Conservation (phyloP, 148 eudicot species). For the Vaccinium myrtillus region DNA sequence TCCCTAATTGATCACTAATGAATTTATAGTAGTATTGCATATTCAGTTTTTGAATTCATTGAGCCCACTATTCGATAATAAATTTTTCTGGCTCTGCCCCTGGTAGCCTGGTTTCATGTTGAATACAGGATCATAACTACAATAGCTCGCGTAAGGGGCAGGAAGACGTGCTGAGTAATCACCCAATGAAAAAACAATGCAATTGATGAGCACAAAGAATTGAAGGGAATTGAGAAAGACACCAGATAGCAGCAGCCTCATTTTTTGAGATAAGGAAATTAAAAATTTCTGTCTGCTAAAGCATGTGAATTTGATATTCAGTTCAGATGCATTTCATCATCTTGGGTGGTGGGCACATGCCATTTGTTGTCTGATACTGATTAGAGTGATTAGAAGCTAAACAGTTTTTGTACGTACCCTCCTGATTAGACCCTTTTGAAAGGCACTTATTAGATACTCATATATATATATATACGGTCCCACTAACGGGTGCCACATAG, state of each 20-base stretch:
- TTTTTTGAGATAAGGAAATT: background rate
- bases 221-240: background rate
- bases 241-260: background rate
- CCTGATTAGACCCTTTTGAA: background rate
- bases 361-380: background rate
- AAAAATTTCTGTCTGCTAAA: background rate
- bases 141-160: too few relatives aligned
- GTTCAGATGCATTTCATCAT: background rate
- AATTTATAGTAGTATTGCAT: too few relatives aligned
- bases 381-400: background rate
- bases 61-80: too few relatives aligned
- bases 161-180: background rate
- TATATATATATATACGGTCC: too few relatives aligned
- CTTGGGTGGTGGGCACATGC: too few relatives aligned
- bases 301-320: background rate
- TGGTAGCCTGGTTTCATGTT: too few relatives aligned
- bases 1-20: too few relatives aligned
- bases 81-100: too few relatives aligned
- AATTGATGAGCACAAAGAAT: background rate
- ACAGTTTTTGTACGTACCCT: background rate
- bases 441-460: too few relatives aligned
- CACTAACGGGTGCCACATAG: too few relatives aligned
- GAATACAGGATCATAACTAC: too few relatives aligned
- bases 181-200: background rate
- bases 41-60: too few relatives aligned